Percentiles rank a stretch among this genome's conserved stretches.
phyloP scores from a whole-genome alignment of 1,139 yeast genomes.

The Suhomyces bokatorum region DNA sequence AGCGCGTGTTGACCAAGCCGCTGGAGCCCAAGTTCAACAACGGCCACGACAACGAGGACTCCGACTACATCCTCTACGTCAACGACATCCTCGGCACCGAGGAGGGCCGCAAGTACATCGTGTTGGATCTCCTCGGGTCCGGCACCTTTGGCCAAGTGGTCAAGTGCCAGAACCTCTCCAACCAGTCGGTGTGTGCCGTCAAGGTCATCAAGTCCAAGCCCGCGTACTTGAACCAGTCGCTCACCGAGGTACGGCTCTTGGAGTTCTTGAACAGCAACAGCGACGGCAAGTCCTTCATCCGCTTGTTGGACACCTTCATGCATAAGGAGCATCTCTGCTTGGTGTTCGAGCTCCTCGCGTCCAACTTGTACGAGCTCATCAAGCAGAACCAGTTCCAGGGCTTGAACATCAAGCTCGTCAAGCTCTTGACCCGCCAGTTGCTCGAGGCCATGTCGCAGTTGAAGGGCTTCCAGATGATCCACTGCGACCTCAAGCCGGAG shows the following conservation, averaged over 20 bases:
- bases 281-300: slow-evolving; percentile 72
- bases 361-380: slow-evolving; percentile 84
- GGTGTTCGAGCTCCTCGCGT: slow-evolving; percentile 85
- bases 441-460: slow-evolving; percentile 77
- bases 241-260: slow-evolving; percentile 84
- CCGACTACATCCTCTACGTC: slow-evolving; percentile 90
- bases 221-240: slow-evolving; percentile 86
- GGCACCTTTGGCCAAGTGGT: slow-evolving; percentile 99
- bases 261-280: slow-evolving; percentile 78
- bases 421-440: slow-evolving; percentile 75
- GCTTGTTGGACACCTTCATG: slow-evolving; percentile 83
- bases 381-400: slow-evolving; percentile 96
- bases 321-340: slow-evolving; percentile 92
- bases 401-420: slow-evolving; percentile 74
- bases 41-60: slow-evolving; percentile 85
- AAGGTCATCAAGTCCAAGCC: slow-evolving; percentile 92
- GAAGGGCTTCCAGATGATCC: slow-evolving; percentile 83
- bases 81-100: slow-evolving; percentile 90
- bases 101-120: slow-evolving; percentile 84
- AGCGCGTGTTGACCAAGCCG: slow-evolving; percentile 90
- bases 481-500: slow-evolving; percentile 96
- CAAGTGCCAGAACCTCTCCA: slow-evolving; percentile 87
- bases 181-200: slow-evolving; percentile 90
- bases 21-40: slow-evolving; percentile 78
- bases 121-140: slow-evolving; percentile 86